These are phyloP conservation scores for Macrocybe gigantea DNA, from an alignment of 768 basidiomycete genomes.

Conservation along the genomic window DNA sequence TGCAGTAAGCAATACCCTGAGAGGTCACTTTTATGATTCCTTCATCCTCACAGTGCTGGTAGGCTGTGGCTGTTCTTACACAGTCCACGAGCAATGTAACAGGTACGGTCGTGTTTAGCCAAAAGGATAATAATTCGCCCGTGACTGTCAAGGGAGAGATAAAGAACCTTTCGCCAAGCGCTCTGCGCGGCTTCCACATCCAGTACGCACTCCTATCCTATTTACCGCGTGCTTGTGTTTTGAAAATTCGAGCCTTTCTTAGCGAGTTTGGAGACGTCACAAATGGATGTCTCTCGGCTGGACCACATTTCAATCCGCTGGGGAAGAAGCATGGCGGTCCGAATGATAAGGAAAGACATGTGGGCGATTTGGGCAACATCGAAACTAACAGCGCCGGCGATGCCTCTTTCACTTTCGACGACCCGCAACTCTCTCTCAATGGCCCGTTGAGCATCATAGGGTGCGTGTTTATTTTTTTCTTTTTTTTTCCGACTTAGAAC, in stretches of 20 bases:
- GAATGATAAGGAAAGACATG: constrained; percentile 49
- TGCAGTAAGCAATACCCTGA: constrained; percentile 12
- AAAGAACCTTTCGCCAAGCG: constrained; percentile 49
- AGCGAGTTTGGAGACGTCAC: constrained; percentile 56
- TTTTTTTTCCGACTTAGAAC: not conserved
- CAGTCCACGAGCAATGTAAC: constrained; percentile 48
- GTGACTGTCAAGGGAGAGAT: constrained; percentile 63
- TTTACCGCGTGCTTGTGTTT: not conserved
- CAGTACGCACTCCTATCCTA: constrained; percentile 44
- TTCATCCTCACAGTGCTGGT: not conserved
- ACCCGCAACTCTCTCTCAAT: constrained; percentile 58
- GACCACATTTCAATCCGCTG: constrained; percentile 75
- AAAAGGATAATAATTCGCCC: constrained; percentile 39
- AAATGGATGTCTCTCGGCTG: constrained; percentile 62
- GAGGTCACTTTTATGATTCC: not conserved
- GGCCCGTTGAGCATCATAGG: constrained; percentile 67
- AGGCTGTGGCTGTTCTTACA: constrained; percentile 48
- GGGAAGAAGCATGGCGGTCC: constrained; percentile 62
- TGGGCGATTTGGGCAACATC: constrained; percentile 77
- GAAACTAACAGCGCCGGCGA: constrained; percentile 50
- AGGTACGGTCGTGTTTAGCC: constrained; percentile 65
- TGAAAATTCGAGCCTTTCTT: not conserved
- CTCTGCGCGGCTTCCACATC: constrained; percentile 72
- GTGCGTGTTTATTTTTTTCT: constrained; percentile 28
- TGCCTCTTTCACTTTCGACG: constrained; percentile 53